Percentiles rank a stretch among this genome's conserved stretches.
Conservation (phyloP, 2,329 filamentous ascomycete species). For the Hymenoscyphus linearis region DNA sequence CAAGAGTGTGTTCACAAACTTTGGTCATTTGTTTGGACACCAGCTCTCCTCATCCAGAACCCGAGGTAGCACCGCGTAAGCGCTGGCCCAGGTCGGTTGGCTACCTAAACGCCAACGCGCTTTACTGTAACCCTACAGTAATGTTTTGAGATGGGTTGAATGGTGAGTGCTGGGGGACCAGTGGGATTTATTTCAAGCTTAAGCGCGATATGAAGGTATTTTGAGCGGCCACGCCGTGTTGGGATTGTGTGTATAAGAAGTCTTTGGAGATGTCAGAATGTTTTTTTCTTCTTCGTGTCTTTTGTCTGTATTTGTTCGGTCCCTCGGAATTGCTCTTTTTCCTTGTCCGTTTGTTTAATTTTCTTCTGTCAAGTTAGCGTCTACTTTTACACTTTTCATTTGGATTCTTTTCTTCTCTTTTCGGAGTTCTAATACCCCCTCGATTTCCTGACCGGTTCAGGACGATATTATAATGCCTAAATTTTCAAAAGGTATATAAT, state of each 20-base stretch:
- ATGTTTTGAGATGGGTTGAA: background rate
- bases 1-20: background rate
- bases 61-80: background rate
- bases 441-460: background rate
- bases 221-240: background rate
- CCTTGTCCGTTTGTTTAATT: background rate
- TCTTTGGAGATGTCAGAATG: background rate
- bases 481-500: background rate
- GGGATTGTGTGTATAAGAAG: background rate
- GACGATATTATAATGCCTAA: background rate
- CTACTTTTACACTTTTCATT: background rate
- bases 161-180: background rate
- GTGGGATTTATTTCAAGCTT: background rate
- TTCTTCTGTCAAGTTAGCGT: background rate
- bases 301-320: background rate
- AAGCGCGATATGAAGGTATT: background rate
- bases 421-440: background rate
- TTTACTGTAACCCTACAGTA: background rate
- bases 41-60: background rate
- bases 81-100: background rate
- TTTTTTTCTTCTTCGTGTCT: background rate
- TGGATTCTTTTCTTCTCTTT: background rate
- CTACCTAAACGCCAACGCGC: background rate
- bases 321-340: background rate
- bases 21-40: background rate